A percentile compares a stretch with the other conserved stretches of the same genome.
Evolutionary conservation across 805 yeast genomes (phyloP).

Genomic region (Candida nitratophila): DNA sequence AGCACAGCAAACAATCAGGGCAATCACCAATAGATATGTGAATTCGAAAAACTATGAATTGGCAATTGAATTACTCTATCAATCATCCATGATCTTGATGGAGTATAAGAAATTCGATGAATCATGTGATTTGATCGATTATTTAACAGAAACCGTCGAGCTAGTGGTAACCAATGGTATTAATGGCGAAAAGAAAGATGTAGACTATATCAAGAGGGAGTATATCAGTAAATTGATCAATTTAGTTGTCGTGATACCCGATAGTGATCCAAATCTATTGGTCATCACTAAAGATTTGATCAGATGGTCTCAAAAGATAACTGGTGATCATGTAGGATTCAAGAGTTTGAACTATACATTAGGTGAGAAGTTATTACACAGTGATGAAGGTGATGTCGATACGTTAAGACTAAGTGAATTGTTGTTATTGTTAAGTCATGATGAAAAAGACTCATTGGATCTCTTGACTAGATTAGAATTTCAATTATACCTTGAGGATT

Average conservation of each 20-base stretch:
- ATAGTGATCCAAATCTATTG: conserved; percentile 53
- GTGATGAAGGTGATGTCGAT: conserved; percentile 17
- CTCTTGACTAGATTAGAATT: conserved; percentile 28
- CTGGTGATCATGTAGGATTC: conserved; percentile 60
- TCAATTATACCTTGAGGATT: conserved; percentile 28
- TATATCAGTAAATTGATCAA: conserved; percentile 29
- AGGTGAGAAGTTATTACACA: conserved; percentile 53
- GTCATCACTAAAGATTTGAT: conserved; percentile 61
- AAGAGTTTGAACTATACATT: conserved; percentile 65
- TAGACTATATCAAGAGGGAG: conserved; percentile 10
- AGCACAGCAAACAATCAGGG: conserved; percentile 91
- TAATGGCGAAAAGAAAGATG: conserved; percentile 16
- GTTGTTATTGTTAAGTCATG: conserved; percentile 16
- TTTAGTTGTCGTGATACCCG: conserved; percentile 34
- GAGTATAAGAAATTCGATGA: conserved; percentile 71
- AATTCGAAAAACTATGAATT: conserved; percentile 58
- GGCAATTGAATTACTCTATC: conserved; percentile 67
- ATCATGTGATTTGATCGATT: conserved; percentile 68
- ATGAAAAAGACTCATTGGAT: conserved; percentile 11
- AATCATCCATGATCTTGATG: conserved; percentile 63
- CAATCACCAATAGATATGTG: conserved; percentile 80
- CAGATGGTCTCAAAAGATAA: conserved; percentile 54
- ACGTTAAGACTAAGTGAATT: conserved; percentile 11
- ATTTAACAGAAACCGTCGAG: conserved; percentile 64
- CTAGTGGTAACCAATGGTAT: conserved; percentile 18